Evolutionary conservation across 2,329 filamentous ascomycete genomes (phyloP), one percentile per base, ranked within the genome.

Genomic region (Sporothrix brunneoviolacea): DNA sequence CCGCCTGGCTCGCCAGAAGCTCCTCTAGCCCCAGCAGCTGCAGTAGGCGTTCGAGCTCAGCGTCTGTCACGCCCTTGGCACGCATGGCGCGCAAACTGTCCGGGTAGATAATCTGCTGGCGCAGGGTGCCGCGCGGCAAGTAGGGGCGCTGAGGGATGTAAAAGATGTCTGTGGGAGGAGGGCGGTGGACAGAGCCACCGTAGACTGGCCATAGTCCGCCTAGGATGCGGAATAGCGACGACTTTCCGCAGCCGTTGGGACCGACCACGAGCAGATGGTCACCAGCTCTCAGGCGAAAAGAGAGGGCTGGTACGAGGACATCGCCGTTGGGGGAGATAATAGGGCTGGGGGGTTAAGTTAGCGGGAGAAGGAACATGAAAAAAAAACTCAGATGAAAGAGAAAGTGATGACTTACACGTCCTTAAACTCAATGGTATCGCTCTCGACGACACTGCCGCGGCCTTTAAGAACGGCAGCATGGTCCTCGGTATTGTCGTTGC

Each of bases 141-240:
- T 98, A 98, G 0, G 93, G 93, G 2, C 93, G 83, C 64, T 98
- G 93, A 0, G 93, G 93, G 57, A 98, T 94, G 70, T 98, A 98
- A 70, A 97, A 98, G 64, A 98, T 97, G 64, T 93, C 86, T 58
- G 88, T 83, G 61, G 91, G 93, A 2, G 87, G 83, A 1, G 93
- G 93, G 66, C 97, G 97, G 61, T 88, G 79, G 18, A 98, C 93
- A 1, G 81, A 89, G 46, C 93, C 93, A 57, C 93, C 91, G 67
- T 98, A 98, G 12, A 97, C 93, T 15, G 93, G 93, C 93, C 93
- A 98, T 3, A 98, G 75, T 0, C 93, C 93, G 54, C 93, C 93
- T 1, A 98, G 79, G 59, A 98, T 98, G 33, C 93, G 84, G 79
- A 98, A 98, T 3, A 98, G 77, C 15, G 87, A 94, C 0, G 89